Evolutionary conservation across 1,284 basidiomycete genomes (phyloP).

Genomic region (Bjerkandera adusta): DNA sequence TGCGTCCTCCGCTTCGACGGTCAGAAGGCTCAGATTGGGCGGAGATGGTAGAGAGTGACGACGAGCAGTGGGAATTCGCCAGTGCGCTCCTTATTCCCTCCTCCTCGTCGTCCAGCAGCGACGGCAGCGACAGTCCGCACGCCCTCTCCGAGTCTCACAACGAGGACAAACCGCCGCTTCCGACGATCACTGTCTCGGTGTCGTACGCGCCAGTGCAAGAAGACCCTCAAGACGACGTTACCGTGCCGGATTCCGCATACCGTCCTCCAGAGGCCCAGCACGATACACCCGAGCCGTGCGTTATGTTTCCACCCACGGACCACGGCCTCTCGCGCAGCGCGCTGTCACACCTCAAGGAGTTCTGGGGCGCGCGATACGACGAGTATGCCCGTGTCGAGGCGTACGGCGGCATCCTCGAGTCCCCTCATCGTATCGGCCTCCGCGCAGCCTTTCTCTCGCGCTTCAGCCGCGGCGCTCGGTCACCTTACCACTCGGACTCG

Average conservation of each 20-base stretch:
- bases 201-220: slow-evolving; percentile 4
- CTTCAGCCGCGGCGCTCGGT: slow-evolving; percentile 5
- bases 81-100: slow-evolving; percentile 7
- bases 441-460: slow-evolving; percentile 7
- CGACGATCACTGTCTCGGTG: slow-evolving; percentile 10
- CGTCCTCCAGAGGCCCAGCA: too few species aligned
- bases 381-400: slow-evolving; percentile 43
- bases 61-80: slow-evolving; percentile 13
- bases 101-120: slow-evolving; percentile 8
- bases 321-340: slow-evolving; percentile 60
- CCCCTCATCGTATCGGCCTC: slow-evolving; percentile 10
- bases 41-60: slow-evolving; percentile 11
- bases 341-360: slow-evolving; percentile 52
- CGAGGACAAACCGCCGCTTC: slow-evolving; percentile 10
- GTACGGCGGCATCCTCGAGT: slow-evolving; percentile 31
- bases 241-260: slow-evolving; percentile 1
- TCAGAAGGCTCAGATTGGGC: slow-evolving; percentile 7
- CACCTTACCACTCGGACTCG: slow-evolving; percentile 17
- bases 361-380: slow-evolving; percentile 54
- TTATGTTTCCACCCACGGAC: slow-evolving; percentile 29
- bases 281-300: slow-evolving; percentile 8
- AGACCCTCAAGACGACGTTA: not conserved
- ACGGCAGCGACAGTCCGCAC: slow-evolving; percentile 6
- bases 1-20: slow-evolving; percentile 8
- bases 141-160: slow-evolving; percentile 5